These are phyloP conservation scores for Theobroma grandiflorum DNA, from an alignment of 441 rosid genomes.

Conservation along the genomic window DNA sequence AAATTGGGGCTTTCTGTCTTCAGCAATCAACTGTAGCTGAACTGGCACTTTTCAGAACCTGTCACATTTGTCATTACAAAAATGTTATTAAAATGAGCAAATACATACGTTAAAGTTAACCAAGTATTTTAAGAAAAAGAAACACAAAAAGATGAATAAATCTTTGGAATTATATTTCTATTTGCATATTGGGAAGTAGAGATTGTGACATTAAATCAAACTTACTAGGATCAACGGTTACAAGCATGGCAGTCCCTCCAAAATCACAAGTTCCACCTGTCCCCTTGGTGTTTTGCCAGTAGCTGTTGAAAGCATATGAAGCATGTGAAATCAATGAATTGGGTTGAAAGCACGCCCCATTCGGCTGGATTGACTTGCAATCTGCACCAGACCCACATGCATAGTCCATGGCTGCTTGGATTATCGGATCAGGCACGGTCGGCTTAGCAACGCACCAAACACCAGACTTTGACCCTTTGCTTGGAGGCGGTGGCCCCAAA, in stretches of 20 bases:
- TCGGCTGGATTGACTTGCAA: constrained; percentile 44
- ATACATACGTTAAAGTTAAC: background rate
- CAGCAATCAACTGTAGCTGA: constrained; percentile 24
- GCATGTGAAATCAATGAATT: constrained; percentile 46
- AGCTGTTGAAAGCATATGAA: constrained; percentile 50
- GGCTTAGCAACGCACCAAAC: constrained; percentile 57
- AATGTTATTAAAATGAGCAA: background rate
- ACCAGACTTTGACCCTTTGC: background rate
- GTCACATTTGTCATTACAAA: constrained; percentile 23
- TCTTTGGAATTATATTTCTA: background rate
- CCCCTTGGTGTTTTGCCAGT: constrained; percentile 45
- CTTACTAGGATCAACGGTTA: constrained; percentile 51
- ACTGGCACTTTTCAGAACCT: constrained; percentile 43
- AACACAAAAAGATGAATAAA: no score
- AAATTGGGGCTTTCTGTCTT: background rate
- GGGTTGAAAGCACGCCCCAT: constrained; percentile 42
- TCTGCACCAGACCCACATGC: constrained; percentile 54
- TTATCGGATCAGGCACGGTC: constrained; percentile 44
- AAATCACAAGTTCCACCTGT: constrained; percentile 53
- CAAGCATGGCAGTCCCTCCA: constrained; percentile 54
- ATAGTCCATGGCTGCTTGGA: constrained; percentile 50
- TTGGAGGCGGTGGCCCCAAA: constrained; percentile 30
- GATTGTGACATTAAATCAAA: background rate
- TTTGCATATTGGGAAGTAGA: background rate
- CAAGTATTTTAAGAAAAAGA: background rate